Evolutionary conservation across 495 filamentous ascomycete genomes (phyloP).

Genomic region (Xylaria intraflava): DNA sequence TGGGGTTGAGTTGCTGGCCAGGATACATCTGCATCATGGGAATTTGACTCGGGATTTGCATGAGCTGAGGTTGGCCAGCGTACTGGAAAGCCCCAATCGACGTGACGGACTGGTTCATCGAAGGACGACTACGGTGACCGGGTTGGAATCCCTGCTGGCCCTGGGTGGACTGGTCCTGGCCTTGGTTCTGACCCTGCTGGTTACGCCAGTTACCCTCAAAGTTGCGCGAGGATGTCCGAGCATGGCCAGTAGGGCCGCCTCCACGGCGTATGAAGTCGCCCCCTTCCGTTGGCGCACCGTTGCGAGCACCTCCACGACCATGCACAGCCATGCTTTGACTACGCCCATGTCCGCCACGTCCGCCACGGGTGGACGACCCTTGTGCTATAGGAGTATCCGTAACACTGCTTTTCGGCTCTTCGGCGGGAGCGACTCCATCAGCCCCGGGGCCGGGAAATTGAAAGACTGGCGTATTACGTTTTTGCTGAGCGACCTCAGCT

Average conservation of each 20-base stretch:
- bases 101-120: slow-evolving; percentile 80
- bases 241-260: slow-evolving; percentile 59
- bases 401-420: slow-evolving; percentile 41
- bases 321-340: slow-evolving; percentile 59
- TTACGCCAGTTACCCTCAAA: slow-evolving; percentile 98
- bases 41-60: slow-evolving; percentile 79
- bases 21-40: slow-evolving; percentile 70
- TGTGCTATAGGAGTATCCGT: slow-evolving; percentile 45
- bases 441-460: slow-evolving; percentile 85
- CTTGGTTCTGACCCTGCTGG: slow-evolving; percentile 58
- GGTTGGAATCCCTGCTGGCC: slow-evolving; percentile 83
- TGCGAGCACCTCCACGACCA: slow-evolving; percentile 42
- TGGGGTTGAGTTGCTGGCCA: slow-evolving; percentile 77
- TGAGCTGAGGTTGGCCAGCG: slow-evolving; percentile 79
- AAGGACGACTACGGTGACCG: slow-evolving; percentile 77
- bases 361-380: slow-evolving; percentile 39
- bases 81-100: slow-evolving; percentile 87
- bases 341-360: slow-evolving; percentile 49
- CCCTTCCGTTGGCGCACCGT: slow-evolving; percentile 34
- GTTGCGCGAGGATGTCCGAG: slow-evolving; percentile 75
- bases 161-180: slow-evolving; percentile 48
- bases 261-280: slow-evolving; percentile 65
- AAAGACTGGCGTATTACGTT: slow-evolving; percentile 85
- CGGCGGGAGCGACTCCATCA: slow-evolving; percentile 42
- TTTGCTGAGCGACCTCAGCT: slow-evolving; percentile 93